Percentiles rank a stretch among this genome's conserved stretches.
Evolutionary conservation across 441 rosid genomes (phyloP).

Genomic region (Capsella rubella): DNA sequence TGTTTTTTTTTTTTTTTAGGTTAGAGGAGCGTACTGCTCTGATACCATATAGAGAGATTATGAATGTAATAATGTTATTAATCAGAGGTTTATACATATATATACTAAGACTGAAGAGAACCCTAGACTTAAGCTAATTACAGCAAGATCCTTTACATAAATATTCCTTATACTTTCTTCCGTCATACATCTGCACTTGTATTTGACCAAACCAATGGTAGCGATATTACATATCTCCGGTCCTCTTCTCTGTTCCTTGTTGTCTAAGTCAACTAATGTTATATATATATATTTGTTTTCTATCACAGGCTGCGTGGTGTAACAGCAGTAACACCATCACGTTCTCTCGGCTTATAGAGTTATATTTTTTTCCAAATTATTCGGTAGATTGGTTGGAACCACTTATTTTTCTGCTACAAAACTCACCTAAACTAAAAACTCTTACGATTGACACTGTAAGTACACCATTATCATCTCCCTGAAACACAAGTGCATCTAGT

Average conservation of each 20-base stretch:
- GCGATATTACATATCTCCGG: neutral
- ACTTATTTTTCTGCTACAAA: constrained; percentile 15
- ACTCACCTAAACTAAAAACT: neutral
- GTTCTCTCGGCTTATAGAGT: neutral
- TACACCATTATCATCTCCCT: neutral
- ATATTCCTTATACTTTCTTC: neutral
- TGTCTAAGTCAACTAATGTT: neutral
- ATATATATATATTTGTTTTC: neutral
- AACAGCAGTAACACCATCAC: neutral
- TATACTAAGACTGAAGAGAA: too few species aligned
- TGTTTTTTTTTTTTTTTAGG: too few species aligned
- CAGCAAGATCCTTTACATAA: too few species aligned
- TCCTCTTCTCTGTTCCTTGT: neutral
- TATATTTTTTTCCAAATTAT: rapidly evolving
- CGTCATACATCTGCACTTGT: neutral
- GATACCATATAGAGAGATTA: too few species aligned
- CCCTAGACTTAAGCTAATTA: too few species aligned
- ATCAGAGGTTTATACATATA: too few species aligned
- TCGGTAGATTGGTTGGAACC: constrained; percentile 5
- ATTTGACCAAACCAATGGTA: neutral
- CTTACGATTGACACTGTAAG: constrained; percentile 5
- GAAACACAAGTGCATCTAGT: neutral
- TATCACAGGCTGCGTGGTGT: neutral
- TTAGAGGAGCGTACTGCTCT: too few species aligned
- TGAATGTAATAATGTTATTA: too few species aligned